Conservation (phyloP, 768 basidiomycete genomes). For the Tricholoma flavovirens region DNA sequence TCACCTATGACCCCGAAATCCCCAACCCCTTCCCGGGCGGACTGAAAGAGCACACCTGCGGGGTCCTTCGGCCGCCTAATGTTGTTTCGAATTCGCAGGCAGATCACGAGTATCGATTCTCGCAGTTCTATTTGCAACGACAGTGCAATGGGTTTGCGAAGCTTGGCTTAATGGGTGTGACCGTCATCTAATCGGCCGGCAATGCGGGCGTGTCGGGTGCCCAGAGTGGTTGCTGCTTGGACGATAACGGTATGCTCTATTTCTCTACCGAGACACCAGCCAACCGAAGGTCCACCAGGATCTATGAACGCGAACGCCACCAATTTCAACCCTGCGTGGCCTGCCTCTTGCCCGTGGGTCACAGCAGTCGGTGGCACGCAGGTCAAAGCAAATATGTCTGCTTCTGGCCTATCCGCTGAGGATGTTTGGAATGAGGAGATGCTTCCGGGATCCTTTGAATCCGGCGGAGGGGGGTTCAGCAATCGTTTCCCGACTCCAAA, state of each 20-base stretch:
- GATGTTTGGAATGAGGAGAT: constrained; percentile 26
- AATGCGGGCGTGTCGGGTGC: constrained; percentile 37
- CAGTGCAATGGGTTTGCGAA: constrained; percentile 47
- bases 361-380: constrained; percentile 44
- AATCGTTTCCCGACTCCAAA: constrained; percentile 33
- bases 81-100: constrained; percentile 39
- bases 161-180: constrained; percentile 43
- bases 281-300: constrained; percentile 14
- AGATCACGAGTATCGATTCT: constrained; percentile 31
- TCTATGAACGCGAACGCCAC: constrained; percentile 27
- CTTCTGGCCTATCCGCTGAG: constrained; percentile 19
- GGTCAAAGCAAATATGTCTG: constrained; percentile 28
- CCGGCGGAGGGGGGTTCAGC: constrained; percentile 30
- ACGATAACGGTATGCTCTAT: constrained; percentile 27
- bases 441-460: constrained; percentile 29
- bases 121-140: constrained; percentile 28
- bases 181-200: constrained; percentile 36
- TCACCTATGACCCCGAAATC: constrained; percentile 26
- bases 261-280: background rate
- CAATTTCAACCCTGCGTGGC: constrained; percentile 43
- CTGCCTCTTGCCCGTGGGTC: constrained; percentile 37
- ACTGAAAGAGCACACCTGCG: constrained; percentile 30
- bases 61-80: constrained; percentile 31
- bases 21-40: constrained; percentile 26
- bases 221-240: constrained; percentile 28